phyloP scores from a whole-genome alignment of 352 stramenopile genomes.

The Globisporangium uncinulatum region DNA sequence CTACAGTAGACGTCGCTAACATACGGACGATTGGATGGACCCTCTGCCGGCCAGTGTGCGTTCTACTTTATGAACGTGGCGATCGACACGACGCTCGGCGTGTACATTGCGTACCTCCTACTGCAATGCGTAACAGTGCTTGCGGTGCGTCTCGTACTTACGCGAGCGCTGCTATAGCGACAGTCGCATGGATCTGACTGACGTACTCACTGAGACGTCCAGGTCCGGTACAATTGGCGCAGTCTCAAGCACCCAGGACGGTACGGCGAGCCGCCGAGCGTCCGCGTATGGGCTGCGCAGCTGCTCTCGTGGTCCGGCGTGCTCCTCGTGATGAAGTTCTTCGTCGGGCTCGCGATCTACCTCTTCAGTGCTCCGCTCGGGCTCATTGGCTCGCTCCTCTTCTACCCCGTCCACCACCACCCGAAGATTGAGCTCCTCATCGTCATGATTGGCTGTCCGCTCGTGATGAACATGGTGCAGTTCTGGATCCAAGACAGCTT shows the following conservation, averaged over 20 bases:
- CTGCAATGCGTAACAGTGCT: constrained; percentile 51
- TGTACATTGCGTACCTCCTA: constrained; percentile 79
- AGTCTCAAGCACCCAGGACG: constrained; percentile 53
- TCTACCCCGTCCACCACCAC: constrained; percentile 62
- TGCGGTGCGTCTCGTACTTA: constrained; percentile 27
- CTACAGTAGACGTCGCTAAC: too few relatives aligned
- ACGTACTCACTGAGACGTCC: constrained; percentile 2
- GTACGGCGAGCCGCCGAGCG: constrained; percentile 64
- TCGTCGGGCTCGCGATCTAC: constrained; percentile 58
- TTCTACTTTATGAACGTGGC: constrained; percentile 88
- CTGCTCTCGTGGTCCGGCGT: constrained; percentile 63
- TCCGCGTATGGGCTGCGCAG: constrained; percentile 57
- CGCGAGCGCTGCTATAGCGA: neutral
- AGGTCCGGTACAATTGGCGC: constrained; percentile 54
- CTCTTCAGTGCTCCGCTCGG: constrained; percentile 51
- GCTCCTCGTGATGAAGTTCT: constrained; percentile 60
- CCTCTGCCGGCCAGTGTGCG: constrained; percentile 37
- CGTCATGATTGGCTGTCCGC: constrained; percentile 81
- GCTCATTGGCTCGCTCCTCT: constrained; percentile 55
- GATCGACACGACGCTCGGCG: constrained; percentile 76
- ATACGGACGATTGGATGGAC: neutral
- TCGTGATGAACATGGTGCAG: constrained; percentile 84
- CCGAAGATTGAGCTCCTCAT: constrained; percentile 76
- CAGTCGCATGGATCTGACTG: neutral
- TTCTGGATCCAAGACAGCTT: constrained; percentile 86